A percentile compares a stretch with the other conserved stretches of the same genome.
Conservation (phyloP, 352 stramenopile species). For the Phytophthora gonapodyides region DNA sequence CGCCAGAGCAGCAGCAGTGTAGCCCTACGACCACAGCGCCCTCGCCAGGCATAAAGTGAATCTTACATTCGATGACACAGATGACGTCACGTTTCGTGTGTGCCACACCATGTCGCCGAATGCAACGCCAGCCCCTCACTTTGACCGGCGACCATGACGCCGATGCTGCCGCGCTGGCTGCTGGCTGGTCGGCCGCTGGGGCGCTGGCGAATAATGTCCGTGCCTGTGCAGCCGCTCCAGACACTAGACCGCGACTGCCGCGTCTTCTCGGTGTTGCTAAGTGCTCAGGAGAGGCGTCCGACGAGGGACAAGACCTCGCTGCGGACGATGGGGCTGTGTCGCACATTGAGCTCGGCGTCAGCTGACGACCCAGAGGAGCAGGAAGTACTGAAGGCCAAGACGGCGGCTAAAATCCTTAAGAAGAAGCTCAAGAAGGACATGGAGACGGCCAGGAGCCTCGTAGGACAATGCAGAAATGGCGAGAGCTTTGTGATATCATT, state of each 20-base stretch:
- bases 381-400: conserved; percentile 28
- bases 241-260: not conserved
- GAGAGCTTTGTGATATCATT: not conserved
- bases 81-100: conserved; percentile 22
- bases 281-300: not conserved
- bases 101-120: not conserved
- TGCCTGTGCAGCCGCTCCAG: conserved; percentile 3
- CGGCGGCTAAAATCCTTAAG: conserved; percentile 44
- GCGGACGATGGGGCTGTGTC: conserved; percentile 4
- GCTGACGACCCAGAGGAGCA: conserved; percentile 13
- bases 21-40: conserved; percentile 1
- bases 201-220: conserved; percentile 1
- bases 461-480: conserved; percentile 14
- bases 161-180: conserved; percentile 13
- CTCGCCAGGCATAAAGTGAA: conserved; percentile 12
- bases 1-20: not conserved
- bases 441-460: conserved; percentile 49
- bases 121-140: conserved; percentile 8
- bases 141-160: conserved; percentile 14
- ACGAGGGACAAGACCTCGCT: not conserved
- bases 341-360: conserved; percentile 17
- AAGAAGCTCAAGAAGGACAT: conserved; percentile 59
- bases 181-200: conserved; percentile 12
- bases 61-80: conserved; percentile 10
- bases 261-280: conserved; percentile 23